Conservation (phyloP, 2,329 filamentous ascomycete genomes). For the Paecilomyces sp. region DNA sequence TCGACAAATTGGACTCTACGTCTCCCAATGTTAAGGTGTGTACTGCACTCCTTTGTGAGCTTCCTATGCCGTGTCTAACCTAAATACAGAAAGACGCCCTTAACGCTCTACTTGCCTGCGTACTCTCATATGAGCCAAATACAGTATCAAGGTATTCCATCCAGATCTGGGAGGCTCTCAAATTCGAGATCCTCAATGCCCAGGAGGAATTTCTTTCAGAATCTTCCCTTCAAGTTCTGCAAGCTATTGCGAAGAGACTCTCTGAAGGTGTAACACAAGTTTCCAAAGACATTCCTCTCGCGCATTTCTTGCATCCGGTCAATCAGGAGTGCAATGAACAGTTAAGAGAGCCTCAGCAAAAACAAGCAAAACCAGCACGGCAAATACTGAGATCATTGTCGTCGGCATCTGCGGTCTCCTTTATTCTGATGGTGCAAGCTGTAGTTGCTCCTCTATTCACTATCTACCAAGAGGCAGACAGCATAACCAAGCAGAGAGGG, state of each 20-base stretch:
- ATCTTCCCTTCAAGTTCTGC: constrained; percentile 50
- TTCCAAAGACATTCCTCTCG: constrained; percentile 38
- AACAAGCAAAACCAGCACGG: constrained; percentile 59
- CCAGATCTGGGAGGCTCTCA: constrained; percentile 61
- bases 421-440: constrained; percentile 49
- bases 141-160: constrained; percentile 58
- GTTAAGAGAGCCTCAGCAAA: constrained; percentile 60
- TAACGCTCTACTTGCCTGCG: constrained; percentile 54
- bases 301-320: constrained; percentile 52
- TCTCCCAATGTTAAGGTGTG: constrained; percentile 59
- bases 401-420: constrained; percentile 47
- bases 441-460: constrained; percentile 52
- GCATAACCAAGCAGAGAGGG: constrained; percentile 55
- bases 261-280: constrained; percentile 35
- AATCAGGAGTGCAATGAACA: constrained; percentile 63
- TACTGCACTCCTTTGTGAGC: not conserved
- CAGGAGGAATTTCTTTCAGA: constrained; percentile 60
- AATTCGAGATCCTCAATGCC: constrained; percentile 61
- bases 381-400: constrained; percentile 53
- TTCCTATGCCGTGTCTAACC: constrained; percentile 11
- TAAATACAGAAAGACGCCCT: constrained; percentile 52
- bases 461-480: constrained; percentile 55
- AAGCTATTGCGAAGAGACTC: constrained; percentile 49
- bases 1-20: constrained; percentile 64
- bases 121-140: constrained; percentile 51